Evolutionary conservation across 306 rosid species (phyloP), one percentile per base, ranked within the genome.

Genomic region (Dryas alaskensis): DNA sequence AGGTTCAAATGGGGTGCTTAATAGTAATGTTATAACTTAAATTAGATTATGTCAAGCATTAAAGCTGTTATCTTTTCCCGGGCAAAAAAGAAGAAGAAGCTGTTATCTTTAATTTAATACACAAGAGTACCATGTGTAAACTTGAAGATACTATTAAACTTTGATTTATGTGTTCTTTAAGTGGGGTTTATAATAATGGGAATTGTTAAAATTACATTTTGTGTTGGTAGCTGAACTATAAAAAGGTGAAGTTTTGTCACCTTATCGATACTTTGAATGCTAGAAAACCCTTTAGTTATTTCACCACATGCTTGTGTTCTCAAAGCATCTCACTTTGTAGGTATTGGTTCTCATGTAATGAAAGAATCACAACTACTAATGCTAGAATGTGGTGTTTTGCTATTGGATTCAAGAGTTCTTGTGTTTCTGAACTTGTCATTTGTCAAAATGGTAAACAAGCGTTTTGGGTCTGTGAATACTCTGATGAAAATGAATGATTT

Each of bases 401-500:
- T 3, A 39, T 61, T 14, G 45, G 46, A 61, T 61, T 40, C 17
- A 6, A 14, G 12, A 7, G 67, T 61, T 22, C 6, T 40, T 61
- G 4, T 72, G 46, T 44, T 60, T 59, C n/a, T 25, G 9, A 14
- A 16, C 14, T 12, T 42, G 54, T 10, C 39, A 8, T 8, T 12
- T 42, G 54, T 10, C 39, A 8, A 60, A 45, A 25, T 40, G 75
- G 17, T 12, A 13, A 12, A 5, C 3, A 1, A 27, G 31, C 59
- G 40, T 14, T 74, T 60, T 61, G 53, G 60, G 44, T 51, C 17
- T 57, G 10, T 71, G 43, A 61, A 60, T 72, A 40, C 40, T 11
- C 9, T 76, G 60, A 75, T 71, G 49, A 54, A 31, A 48, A 44
- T 52, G 73, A 44, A 57, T 46, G 10, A 65, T 50, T 66, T 43